Base-by-base conservation (phyloP, 2,329 filamentous ascomycete genomes). In the Apiospora saccharicola region DNA sequence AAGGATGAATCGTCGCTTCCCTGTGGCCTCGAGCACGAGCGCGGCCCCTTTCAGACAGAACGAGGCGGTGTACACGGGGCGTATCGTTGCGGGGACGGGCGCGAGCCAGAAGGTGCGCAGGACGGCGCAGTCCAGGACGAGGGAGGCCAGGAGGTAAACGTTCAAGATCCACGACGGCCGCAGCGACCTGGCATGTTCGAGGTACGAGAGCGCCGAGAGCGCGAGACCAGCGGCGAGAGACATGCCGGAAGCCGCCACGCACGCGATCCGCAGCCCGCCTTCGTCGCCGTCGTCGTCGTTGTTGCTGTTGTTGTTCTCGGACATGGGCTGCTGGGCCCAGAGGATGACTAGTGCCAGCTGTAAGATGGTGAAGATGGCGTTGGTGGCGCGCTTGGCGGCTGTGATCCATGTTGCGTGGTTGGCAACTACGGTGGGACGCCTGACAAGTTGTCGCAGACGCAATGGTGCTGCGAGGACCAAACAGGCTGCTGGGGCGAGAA, bases 101-200 rank as follows among this genome's bases (percentile, higher is more conserved):
- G 41, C 22, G 14, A 88, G 78, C 82, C 84, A 87, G 8, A 83
- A 75, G 0, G 86, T 87, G 12, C 87, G 81, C 0, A 78, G 77
- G 72, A 84, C 84, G 0, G 81, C 81, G 7, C 83, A 75, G 67
- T 88, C 86, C 43, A 87, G 81, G 1, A 88, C 74, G 0, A 85
- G 73, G 0, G 84, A 84, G 3, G 85, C 53, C 10, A 83, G 75
- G 3, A 88, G 75, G 71, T 85, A 88, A 6, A 76, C 73, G 22
- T 77, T 81, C 8, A 89, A 75, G 1, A 88, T 72, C 0, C 83
- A 78, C 0, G 86, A 88, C 0, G 86, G 86, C 0, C 84, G 79
- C 0, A 78, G 79, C 1, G 75, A 76, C 26, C 69, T 74, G 30
- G 69, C 69, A 46, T 78, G 73, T 43, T 78, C 75, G 8, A 77